Conservation (phyloP, 2,329 filamentous ascomycete genomes). For the Aphanocladium album region DNA sequence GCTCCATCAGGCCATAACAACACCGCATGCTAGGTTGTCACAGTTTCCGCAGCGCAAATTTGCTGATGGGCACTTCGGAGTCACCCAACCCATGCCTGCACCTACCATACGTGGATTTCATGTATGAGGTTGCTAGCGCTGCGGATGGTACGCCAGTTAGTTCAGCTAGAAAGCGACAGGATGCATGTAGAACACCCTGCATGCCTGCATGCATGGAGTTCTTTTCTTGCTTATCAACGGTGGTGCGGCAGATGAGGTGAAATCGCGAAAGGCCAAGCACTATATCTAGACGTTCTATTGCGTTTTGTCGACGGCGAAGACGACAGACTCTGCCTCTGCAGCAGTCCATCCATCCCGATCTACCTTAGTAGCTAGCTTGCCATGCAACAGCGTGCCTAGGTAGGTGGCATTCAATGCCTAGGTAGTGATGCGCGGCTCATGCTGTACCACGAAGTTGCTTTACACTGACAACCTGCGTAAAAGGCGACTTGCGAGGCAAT, state of each 20-base stretch:
- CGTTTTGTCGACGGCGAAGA: not conserved
- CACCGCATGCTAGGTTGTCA: not conserved
- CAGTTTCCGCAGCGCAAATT: not conserved
- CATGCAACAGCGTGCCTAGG: too few relatives aligned
- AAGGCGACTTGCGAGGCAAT: not conserved
- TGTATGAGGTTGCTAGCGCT: not conserved
- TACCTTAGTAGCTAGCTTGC: too few relatives aligned
- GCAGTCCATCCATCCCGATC: not conserved
- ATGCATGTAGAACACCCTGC: not conserved
- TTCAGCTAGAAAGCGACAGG: not conserved
- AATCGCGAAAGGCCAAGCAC: not conserved
- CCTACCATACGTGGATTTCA: not conserved
- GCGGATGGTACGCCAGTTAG: not conserved
- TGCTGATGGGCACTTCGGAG: not conserved
- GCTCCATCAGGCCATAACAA: not conserved
- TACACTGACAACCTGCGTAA: not conserved
- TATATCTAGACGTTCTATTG: not conserved
- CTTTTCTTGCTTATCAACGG: not conserved
- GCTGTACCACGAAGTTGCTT: not conserved
- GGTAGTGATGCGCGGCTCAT: not conserved
- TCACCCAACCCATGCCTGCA: not conserved
- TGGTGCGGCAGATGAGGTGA: not conserved
- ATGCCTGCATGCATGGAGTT: not conserved
- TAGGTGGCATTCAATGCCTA: not conserved
- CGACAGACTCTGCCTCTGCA: not conserved